Conservation (phyloP, 2,329 filamentous ascomycete genomes). For the Trichophaea hybrida region DNA sequence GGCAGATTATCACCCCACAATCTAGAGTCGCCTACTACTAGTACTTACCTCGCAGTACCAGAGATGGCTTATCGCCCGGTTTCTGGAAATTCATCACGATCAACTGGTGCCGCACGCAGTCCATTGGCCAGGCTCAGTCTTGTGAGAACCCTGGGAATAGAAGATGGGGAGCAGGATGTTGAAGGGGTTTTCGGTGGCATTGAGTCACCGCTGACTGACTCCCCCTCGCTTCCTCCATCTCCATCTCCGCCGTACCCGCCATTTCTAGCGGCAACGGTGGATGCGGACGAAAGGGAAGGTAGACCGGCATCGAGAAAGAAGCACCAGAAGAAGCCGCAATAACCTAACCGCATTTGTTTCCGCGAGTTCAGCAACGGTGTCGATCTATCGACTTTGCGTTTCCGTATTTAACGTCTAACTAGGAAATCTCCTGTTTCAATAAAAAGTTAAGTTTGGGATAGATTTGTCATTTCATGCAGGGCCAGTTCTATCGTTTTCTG, state of each 20-base stretch:
- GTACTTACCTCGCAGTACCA: slow-evolving; percentile 16
- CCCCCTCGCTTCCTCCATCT: not conserved
- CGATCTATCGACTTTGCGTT: too few relatives aligned
- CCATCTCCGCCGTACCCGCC: not conserved
- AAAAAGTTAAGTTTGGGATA: slow-evolving; percentile 6
- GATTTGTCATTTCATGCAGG: slow-evolving; percentile 2
- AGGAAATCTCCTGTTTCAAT: too few relatives aligned
- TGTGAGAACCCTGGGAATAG: slow-evolving; percentile 27
- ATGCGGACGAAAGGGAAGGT: slow-evolving; percentile 18
- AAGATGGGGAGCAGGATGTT: slow-evolving; percentile 19
- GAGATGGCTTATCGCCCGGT: slow-evolving; percentile 19
- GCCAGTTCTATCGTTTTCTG: too few relatives aligned
- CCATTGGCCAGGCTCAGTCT: slow-evolving; percentile 31
- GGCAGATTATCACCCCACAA: slow-evolving; percentile 8
- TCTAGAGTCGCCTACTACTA: slow-evolving; percentile 12
- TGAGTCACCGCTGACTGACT: not conserved
- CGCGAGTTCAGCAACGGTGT: too few relatives aligned
- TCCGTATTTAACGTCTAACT: too few relatives aligned
- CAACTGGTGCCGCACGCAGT: slow-evolving; percentile 28
- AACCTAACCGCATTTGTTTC: not conserved
- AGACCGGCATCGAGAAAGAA: slow-evolving; percentile 22
- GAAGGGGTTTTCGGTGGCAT: slow-evolving; percentile 22
- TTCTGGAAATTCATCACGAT: slow-evolving; percentile 14
- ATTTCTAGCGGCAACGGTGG: not conserved
- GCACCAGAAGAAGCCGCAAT: slow-evolving; percentile 16